Evolutionary conservation across 305 asterid species (phyloP).

Genomic region (Fraxinus nigra): DNA sequence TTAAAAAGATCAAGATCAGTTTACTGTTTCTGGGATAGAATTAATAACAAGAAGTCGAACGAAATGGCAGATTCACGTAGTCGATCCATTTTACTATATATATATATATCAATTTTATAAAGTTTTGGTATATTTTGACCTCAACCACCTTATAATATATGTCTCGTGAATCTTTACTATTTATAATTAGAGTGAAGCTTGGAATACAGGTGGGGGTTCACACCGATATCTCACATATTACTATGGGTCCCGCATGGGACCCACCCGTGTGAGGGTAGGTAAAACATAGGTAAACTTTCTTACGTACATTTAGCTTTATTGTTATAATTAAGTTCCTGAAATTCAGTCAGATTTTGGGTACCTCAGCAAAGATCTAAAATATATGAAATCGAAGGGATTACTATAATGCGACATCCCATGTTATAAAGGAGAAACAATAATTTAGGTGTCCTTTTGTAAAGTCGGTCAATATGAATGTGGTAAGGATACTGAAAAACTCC

Average conservation of each 20-base stretch:
- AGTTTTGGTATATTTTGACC: not conserved
- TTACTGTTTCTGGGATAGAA: not conserved
- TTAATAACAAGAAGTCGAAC: not conserved
- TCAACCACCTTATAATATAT: not conserved
- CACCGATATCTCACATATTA: no score
- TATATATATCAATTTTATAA: not conserved
- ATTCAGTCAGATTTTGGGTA: slow-evolving; percentile 24
- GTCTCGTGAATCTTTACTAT: not conserved
- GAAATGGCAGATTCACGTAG: not conserved
- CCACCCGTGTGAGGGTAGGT: no score
- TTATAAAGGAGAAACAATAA: slow-evolving; percentile 36
- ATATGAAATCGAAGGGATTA: slow-evolving; percentile 13
- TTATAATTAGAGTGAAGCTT: not conserved
- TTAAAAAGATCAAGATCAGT: not conserved
- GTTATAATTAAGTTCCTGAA: slow-evolving; percentile 14
- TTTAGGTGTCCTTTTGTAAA: slow-evolving; percentile 26
- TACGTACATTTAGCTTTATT: no score
- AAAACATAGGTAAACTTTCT: no score
- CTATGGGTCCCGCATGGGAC: no score
- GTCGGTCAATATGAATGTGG: slow-evolving; percentile 30
- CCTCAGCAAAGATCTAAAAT: slow-evolving; percentile 11
- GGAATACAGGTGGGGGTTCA: no score
- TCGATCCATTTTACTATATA: not conserved
- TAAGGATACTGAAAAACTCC: slow-evolving; percentile 37
- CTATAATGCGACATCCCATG: slow-evolving; percentile 42